phyloP scores from a whole-genome alignment of 73 alveolate species.

The Symbiodinium pilosum region DNA sequence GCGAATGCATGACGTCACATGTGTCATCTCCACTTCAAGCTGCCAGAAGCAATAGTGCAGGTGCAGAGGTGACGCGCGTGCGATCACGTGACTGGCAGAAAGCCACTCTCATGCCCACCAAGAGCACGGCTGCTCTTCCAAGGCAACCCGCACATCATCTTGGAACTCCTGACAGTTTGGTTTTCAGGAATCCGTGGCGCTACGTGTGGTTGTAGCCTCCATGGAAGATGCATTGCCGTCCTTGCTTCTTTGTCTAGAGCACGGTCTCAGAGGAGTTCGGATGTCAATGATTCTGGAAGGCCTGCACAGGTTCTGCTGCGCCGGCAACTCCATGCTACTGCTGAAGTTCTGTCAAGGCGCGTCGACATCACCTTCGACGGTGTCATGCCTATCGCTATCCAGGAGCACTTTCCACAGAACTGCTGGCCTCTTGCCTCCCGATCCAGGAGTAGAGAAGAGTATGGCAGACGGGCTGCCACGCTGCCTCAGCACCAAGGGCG shows the following conservation, averaged over 20 bases:
- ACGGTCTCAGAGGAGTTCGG: slow-evolving; percentile 82
- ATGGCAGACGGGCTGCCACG: background rate
- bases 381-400: slow-evolving; percentile 4
- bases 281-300: slow-evolving; percentile 67
- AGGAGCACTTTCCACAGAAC: background rate
- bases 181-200: too few species aligned
- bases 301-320: background rate
- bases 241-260: slow-evolving; percentile 88
- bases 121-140: slow-evolving; percentile 52
- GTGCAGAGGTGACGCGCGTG: too few species aligned
- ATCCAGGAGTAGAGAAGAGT: background rate
- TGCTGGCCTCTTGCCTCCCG: background rate
- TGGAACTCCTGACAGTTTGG: slow-evolving; percentile 73
- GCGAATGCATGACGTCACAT: too few species aligned
- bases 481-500: slow-evolving; percentile 15
- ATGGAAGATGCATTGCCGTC: too few species aligned
- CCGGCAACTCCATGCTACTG: background rate
- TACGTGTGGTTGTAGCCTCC: too few species aligned
- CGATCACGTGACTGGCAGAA: too few species aligned
- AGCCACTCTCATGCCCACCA: too few species aligned
- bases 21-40: too few species aligned
- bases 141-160: slow-evolving; percentile 64
- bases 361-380: slow-evolving; percentile 66
- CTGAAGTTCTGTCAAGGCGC: background rate
- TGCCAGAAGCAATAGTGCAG: too few species aligned